A percentile compares a stretch with the other conserved stretches of the same genome.
Conservation (phyloP, 2,329 filamentous ascomycete species). For the Penicillium sumatraense region DNA sequence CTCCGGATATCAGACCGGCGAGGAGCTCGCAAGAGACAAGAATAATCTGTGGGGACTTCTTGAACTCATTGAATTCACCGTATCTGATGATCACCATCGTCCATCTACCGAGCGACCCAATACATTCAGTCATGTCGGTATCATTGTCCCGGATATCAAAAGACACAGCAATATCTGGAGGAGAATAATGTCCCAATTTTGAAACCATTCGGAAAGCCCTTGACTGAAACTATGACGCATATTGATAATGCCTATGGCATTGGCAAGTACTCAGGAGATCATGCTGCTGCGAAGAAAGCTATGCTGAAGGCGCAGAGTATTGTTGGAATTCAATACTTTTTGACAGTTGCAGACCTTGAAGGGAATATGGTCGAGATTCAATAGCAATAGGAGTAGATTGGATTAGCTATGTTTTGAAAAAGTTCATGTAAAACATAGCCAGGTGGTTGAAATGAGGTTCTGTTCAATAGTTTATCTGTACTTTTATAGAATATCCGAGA, state of each 20-base stretch:
- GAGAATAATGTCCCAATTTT: background rate
- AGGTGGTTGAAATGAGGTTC: too few species aligned
- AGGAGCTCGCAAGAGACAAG: conserved; percentile 39
- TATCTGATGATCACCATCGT: conserved; percentile 23
- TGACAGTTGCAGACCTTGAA: conserved; percentile 12
- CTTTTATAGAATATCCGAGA: too few species aligned
- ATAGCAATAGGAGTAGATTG: too few species aligned
- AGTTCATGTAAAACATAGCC: too few species aligned
- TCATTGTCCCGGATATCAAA: conserved; percentile 41
- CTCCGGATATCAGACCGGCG: conserved; percentile 41
- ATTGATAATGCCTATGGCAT: conserved; percentile 11
- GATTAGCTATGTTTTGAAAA: too few species aligned
- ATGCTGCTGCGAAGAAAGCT: conserved; percentile 9
- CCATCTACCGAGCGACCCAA: conserved; percentile 28
- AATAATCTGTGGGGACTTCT: conserved; percentile 26
- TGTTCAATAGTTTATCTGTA: too few species aligned
- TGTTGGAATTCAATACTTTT: conserved; percentile 10
- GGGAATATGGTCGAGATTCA: conserved; percentile 13
- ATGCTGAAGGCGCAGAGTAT: conserved; percentile 7
- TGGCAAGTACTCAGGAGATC: conserved; percentile 7
- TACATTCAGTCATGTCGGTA: conserved; percentile 43
- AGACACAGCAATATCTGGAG: conserved; percentile 27
- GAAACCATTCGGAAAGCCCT: background rate
- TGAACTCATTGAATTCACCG: conserved; percentile 36
- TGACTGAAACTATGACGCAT: conserved; percentile 1